Evolutionary conservation across 495 filamentous ascomycete genomes (phyloP).

Genomic region (Neurospora sp.): DNA sequence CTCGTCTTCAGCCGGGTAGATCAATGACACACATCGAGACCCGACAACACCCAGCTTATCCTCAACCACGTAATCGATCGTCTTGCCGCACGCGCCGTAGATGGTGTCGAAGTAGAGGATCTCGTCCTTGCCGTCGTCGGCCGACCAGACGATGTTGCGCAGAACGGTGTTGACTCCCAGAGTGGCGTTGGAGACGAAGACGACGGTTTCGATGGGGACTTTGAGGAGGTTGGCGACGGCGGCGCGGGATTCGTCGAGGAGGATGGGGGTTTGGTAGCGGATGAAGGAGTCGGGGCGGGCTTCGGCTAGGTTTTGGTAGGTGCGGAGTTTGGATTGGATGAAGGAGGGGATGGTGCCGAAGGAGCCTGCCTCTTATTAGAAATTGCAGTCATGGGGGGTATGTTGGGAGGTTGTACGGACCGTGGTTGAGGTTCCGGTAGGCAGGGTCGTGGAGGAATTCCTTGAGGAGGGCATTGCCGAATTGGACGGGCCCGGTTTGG

Average conservation of each 20-base stretch:
- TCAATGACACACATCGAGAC: slow-evolving; percentile 40
- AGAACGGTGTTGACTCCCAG: slow-evolving; percentile 73
- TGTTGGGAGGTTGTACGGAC: slow-evolving; percentile 38
- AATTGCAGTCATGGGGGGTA: too few species aligned
- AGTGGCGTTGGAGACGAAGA: slow-evolving; percentile 76
- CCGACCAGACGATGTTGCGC: slow-evolving; percentile 50
- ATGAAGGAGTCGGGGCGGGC: slow-evolving; percentile 62
- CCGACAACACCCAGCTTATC: slow-evolving; percentile 25
- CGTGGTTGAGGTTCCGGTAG: slow-evolving; percentile 75
- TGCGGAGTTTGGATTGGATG: slow-evolving; percentile 46
- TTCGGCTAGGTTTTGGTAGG: slow-evolving; percentile 53
- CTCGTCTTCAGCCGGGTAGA: slow-evolving; percentile 51
- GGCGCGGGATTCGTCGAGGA: slow-evolving; percentile 53
- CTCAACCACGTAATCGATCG: slow-evolving; percentile 59
- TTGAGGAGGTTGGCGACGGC: slow-evolving; percentile 56
- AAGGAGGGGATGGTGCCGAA: slow-evolving; percentile 63
- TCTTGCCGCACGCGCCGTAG: slow-evolving; percentile 67
- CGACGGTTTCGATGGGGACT: slow-evolving; percentile 50
- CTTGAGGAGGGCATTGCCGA: slow-evolving; percentile 52
- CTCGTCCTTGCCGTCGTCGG: slow-evolving; percentile 47
- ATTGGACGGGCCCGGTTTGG: slow-evolving; percentile 13
- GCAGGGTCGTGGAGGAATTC: slow-evolving; percentile 61
- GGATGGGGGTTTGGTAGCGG: slow-evolving; percentile 45
- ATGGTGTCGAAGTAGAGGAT: slow-evolving; percentile 64
- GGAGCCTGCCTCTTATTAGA: too few species aligned